Base-by-base conservation (phyloP, 108 stramenopile species). In the Chaetoceros muelleri region DNA sequence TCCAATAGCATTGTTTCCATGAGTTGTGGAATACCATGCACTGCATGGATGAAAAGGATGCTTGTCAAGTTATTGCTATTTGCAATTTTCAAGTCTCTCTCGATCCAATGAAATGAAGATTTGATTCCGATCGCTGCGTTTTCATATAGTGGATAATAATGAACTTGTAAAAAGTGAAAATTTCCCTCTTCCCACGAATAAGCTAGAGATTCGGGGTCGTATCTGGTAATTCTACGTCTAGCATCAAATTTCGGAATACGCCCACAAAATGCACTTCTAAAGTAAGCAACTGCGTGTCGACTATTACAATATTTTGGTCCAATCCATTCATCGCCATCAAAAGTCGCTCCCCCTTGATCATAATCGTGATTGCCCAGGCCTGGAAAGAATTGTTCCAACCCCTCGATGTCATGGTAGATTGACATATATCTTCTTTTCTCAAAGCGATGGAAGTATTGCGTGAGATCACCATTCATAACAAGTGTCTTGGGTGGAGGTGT, bases 391-490 rank as follows among this genome's bases (percentile, higher is more conserved):
- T 29, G 30, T 27, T 73, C 48, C 29, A 73, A 52, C 13, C 72
- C 72, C 1, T 24, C 29, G 28, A 73, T 65, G 30, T 65, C 64
- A 30, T 65, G 26, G 52, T 73, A 73, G 18, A 69, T 73, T 21
- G 64, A 69, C 10, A 69, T 64, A 51, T 73, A 69, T 24, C 64
- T 66, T 24, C 40, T 23, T 45, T 69, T 73, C 48, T 73, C 64
- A 27, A 58, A 61, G 17, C 68, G 72, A 61, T 73, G 72, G 27
- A 69, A 73, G 40, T 73, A 73, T 19, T 67, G 68, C 2, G 72
- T 73, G 16, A 73, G 68, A 55, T 73, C 72, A 28, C 72, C 72
- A 57, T 73, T 73, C 72, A 73, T 69, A 28, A 73, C 34, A 19
- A 73, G 49, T 2, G 72, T 73, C 27, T 65, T 54, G 5, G 72